Base-by-base conservation (phyloP, 306 rosid species). In the Begonia peltatifolia region DNA sequence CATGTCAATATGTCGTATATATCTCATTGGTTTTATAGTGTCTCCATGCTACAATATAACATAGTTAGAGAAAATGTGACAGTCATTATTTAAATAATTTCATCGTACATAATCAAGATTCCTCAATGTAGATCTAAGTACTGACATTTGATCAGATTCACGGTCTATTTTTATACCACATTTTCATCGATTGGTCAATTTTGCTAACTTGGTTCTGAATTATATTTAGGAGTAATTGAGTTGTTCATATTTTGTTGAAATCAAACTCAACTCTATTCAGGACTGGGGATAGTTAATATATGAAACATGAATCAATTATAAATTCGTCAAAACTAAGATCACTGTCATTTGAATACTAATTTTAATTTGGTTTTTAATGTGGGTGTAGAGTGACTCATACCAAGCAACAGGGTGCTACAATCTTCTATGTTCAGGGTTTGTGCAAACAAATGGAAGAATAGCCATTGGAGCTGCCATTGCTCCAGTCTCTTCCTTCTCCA, bases 401-500 rank as follows among this genome's bases (percentile, higher is more conserved):
- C 81, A 83, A 53, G 84, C 94, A 42, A 90, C 99, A 0, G 94
- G 99, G 10, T 90, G 99, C 79, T 90, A 90, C 80, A 90, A 90
- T 59, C 95, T 90, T 47, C 66, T 90, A 1, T 90, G 99, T 55
- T 42, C 99, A 0, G 95, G 99, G 7, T 90, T 90, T 77, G 66
- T 90, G 2, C 99, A 90, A 75, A 81, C 94, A 44, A 80, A 81
- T 54, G 77, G 78, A 50, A 78, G 63, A 55, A 73, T 90, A 47
- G 97, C 95, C 48, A 86, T 90, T 8, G 99, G 99, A 71, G 99
- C 99, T 49, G 80, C 99, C 68, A 90, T 90, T 60, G 80, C 99
- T 42, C 99, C 94, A 0, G 69, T 81, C 17, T 90, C 99, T 2
- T 86, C 95, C 9, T 55, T 15, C 22, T 57, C 74, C 18, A 48